Evolutionary conservation across 2,329 filamentous ascomycete genomes (phyloP).

Genomic region (Epichloe glyceriae): DNA sequence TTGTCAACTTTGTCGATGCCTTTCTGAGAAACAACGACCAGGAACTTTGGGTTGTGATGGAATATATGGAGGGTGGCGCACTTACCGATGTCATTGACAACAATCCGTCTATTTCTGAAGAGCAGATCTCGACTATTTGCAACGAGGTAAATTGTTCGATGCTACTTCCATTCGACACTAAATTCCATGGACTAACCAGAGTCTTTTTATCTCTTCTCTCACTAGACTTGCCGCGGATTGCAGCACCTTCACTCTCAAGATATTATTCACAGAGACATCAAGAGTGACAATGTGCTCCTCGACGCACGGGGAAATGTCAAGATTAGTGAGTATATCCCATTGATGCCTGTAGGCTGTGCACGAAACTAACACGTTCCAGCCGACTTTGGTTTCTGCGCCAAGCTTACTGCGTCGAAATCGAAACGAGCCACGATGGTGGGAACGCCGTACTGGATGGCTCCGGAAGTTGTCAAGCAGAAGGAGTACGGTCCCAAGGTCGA

Average conservation of each 20-base stretch:
- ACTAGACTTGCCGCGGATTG: conserved; percentile 83
- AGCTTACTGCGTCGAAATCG: conserved; percentile 89
- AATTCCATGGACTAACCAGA: neutral
- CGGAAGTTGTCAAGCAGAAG: conserved; percentile 98
- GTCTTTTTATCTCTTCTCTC: neutral
- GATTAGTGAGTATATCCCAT: conserved; percentile 56
- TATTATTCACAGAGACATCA: conserved; percentile 98
- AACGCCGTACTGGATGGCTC: conserved; percentile 99
- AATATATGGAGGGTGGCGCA: conserved; percentile 98
- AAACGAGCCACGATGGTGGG: conserved; percentile 99
- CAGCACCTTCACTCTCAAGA: conserved; percentile 91
- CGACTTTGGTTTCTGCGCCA: conserved; percentile 98
- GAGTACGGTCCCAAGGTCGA: conserved; percentile 98
- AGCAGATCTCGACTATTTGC: conserved; percentile 96
- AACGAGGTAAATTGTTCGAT: conserved; percentile 55
- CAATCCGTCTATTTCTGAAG: conserved; percentile 83
- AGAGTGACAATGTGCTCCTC: conserved; percentile 94
- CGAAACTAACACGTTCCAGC: conserved; percentile 41
- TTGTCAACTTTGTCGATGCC: conserved; percentile 96
- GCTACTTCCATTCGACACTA: neutral
- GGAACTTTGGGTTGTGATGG: conserved; percentile 99
- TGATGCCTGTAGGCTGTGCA: neutral
- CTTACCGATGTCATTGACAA: conserved; percentile 98
- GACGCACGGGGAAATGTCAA: conserved; percentile 94
- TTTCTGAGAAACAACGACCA: conserved; percentile 90